These are phyloP conservation scores for Candida khao-thaluensis DNA, from an alignment of 805 yeast species.

Conservation along the genomic window DNA sequence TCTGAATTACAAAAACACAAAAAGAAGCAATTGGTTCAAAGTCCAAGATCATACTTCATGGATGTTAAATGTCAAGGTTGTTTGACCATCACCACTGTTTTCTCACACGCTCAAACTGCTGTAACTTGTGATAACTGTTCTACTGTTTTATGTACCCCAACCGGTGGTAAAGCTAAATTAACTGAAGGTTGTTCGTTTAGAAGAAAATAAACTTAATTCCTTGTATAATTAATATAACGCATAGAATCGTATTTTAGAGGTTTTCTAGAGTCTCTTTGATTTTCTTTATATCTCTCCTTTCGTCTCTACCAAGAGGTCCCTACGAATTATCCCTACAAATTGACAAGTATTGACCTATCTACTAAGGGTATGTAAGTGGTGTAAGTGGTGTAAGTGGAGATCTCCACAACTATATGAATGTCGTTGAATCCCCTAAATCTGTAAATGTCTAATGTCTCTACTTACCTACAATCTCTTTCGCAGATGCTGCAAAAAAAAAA, in stretches of 20 bases:
- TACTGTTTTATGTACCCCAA: conserved; percentile 96
- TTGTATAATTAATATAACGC: conserved; percentile 18
- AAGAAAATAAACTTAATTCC: conserved; percentile 69
- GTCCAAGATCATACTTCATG: conserved; percentile 99
- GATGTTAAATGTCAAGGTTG: conserved; percentile 99
- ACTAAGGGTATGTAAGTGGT: no score
- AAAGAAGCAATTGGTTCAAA: conserved; percentile 94
- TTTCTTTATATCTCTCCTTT: no score
- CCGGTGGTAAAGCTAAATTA: conserved; percentile 99
- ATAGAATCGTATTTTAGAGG: conserved; percentile 11
- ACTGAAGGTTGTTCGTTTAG: conserved; percentile 99
- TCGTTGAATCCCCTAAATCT: background rate
- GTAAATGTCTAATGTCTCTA: no score
- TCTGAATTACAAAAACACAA: conserved; percentile 97
- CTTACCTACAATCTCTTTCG: no score
- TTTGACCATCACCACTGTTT: conserved; percentile 97
- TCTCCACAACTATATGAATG: background rate
- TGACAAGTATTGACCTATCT: no score
- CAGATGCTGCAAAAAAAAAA: no score
- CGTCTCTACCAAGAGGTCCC: background rate
- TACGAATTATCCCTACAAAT: no score
- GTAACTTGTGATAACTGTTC: conserved; percentile 99
- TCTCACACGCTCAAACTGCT: conserved; percentile 99
- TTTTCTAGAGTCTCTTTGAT: no score
- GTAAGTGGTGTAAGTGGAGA: background rate